Evolutionary conservation across 345 rosid species (phyloP).

Genomic region (Noccaea bulbosa): DNA sequence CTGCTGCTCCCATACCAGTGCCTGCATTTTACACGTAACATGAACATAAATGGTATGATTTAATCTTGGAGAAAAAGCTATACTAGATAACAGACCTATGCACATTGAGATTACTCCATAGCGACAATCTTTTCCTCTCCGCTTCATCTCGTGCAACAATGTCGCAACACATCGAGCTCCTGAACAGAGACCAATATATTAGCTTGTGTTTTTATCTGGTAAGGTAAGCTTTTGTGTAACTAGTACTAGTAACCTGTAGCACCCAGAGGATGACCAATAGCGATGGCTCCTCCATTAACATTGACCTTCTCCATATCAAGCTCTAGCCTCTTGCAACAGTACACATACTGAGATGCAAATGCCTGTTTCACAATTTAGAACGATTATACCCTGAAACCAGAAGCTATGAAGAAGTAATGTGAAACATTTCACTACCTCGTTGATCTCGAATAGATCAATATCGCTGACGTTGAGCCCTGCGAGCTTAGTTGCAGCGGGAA

Average conservation of each 20-base stretch:
- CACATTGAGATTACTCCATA: constrained; percentile 95
- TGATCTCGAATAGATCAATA: constrained; percentile 85
- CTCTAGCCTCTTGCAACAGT: constrained; percentile 75
- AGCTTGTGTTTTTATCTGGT: not conserved
- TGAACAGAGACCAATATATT: constrained; percentile 35
- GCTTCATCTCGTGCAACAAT: constrained; percentile 88
- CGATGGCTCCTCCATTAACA: constrained; percentile 96
- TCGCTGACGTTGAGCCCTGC: constrained; percentile 77
- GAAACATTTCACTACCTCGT: constrained; percentile 61
- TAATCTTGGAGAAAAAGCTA: not conserved
- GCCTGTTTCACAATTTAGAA: constrained; percentile 57
- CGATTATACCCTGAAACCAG: not conserved
- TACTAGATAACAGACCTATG: constrained; percentile 60
- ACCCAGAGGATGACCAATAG: constrained; percentile 95
- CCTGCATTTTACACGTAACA: constrained; percentile 44
- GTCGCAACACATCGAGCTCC: constrained; percentile 94
- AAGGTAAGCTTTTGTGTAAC: not conserved
- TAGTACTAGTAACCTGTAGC: constrained; percentile 67
- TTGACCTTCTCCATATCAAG: constrained; percentile 78
- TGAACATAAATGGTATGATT: not conserved
- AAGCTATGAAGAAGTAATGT: not conserved
- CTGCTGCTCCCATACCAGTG: constrained; percentile 91
- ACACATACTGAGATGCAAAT: constrained; percentile 93
- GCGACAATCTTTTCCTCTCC: constrained; percentile 83
- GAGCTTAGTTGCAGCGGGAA: constrained; percentile 84